Evolutionary conservation across 73 alveolate genomes (phyloP), one percentile per base, ranked within the genome.

Genomic region (Uronychia binucleata): DNA sequence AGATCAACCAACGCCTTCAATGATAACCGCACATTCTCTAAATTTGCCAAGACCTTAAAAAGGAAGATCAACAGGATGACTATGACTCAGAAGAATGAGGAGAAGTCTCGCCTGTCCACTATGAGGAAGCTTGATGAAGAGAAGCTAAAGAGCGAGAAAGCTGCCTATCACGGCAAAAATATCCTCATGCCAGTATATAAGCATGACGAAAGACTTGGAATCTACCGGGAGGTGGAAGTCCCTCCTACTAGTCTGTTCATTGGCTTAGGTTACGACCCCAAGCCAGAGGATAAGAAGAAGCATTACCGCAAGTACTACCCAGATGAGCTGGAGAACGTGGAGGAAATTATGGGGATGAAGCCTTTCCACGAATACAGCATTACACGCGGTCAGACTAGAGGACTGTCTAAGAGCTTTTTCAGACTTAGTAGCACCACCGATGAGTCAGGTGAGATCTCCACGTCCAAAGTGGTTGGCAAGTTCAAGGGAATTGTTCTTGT

Each of bases 251-350:
- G 83, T 33, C 81, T 89, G 28, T 89, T 33, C 33, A 76, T 89
- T 27, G 89, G 87, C 1, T 81, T 92, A 1, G 97, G 97, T 28
- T 92, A 35, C 58, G 88, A 92, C 77, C 89, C 92, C 1, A 80
- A 33, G 29, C 90, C 88, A 57, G 92, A 84, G 0, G 85, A 59
- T n/a, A 86, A 86, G 33, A 85, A 58, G 28, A 96, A 89, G 75
- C 99, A 97, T 91, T 97, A 95, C 88, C 88, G 98, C 84, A 88
- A 96, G 82, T 92, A 82, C 57, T 93, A 89, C 81, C 92, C 93
- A 67, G 92, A 84, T 26, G 98, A 95, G 75, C 85, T 97, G 57
- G 99, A 97, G 86, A 90, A 87, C 35, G 88, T 90, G 33, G 87
- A 84, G 81, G 93, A 80, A 34, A 85, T 93, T 0, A 86, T 85